These are phyloP conservation scores for Colletotrichum liriopes DNA, from an alignment of 2,329 filamentous ascomycete genomes.

Conservation along the genomic window DNA sequence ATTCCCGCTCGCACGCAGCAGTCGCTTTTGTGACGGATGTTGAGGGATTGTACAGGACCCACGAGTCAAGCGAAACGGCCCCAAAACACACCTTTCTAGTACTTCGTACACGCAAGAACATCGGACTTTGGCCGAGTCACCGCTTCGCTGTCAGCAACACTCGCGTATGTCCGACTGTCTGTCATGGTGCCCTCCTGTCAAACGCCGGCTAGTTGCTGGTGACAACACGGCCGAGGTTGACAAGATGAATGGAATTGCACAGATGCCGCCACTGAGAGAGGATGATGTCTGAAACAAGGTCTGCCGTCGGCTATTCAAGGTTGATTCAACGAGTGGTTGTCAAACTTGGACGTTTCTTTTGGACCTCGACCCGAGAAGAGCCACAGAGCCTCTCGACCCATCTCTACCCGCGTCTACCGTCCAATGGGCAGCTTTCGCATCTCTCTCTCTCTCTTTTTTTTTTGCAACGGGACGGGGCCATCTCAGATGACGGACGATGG, in stretches of 20 bases:
- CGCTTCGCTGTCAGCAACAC: conserved; percentile 25
- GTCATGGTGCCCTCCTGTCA: conserved; percentile 12
- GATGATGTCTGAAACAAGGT: conserved; percentile 15
- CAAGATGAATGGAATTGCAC: conserved; percentile 5
- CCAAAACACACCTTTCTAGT: conserved; percentile 37
- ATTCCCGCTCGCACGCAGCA: neutral
- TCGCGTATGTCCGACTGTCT: conserved; percentile 29
- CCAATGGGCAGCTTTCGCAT: conserved; percentile 35
- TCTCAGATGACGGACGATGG: conserved; percentile 40
- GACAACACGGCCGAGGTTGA: conserved; percentile 2
- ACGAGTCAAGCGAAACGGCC: conserved; percentile 53
- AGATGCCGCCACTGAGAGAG: conserved; percentile 7
- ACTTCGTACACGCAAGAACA: neutral
- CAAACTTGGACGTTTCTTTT: conserved; percentile 31
- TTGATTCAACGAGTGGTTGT: conserved; percentile 12
- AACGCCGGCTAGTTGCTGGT: conserved; percentile 12
- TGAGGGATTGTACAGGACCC: conserved; percentile 52
- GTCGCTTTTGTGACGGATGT: conserved; percentile 28
- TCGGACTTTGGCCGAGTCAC: conserved; percentile 42
- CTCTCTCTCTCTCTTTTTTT: neutral
- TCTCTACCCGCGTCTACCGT: conserved; percentile 38
- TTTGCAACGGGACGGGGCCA: conserved; percentile 38
- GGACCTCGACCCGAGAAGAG: conserved; percentile 27
- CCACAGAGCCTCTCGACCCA: conserved; percentile 40
- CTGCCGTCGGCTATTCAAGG: conserved; percentile 5